phyloP scores from a whole-genome alignment of 805 yeast genomes.

The Zygoascus tannicola region DNA sequence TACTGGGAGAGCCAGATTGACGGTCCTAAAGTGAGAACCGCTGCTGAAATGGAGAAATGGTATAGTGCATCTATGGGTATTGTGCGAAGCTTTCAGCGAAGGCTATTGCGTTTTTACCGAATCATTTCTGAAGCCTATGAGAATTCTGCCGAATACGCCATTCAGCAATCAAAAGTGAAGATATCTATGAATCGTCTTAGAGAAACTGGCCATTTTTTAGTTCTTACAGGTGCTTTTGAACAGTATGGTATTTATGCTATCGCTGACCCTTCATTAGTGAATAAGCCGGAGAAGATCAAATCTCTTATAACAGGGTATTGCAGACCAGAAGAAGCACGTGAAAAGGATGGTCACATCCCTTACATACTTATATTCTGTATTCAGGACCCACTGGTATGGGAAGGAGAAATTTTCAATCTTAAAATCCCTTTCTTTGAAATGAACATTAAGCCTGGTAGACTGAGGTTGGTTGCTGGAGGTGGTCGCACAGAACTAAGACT shows the following conservation, averaged over 20 bases:
- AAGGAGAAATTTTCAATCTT: constrained; percentile 61
- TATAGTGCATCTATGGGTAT: constrained; percentile 31
- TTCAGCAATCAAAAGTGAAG: constrained; percentile 29
- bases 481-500: constrained; percentile 49
- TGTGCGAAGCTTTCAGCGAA: constrained; percentile 53
- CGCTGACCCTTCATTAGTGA: constrained; percentile 52
- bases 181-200: constrained; percentile 49
- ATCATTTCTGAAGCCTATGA: constrained; percentile 42
- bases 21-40: constrained; percentile 42
- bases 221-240: constrained; percentile 64
- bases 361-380: constrained; percentile 70
- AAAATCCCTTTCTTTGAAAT: constrained; percentile 28
- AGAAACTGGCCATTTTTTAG: constrained; percentile 63
- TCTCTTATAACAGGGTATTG: constrained; percentile 26
- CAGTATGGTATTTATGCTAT: constrained; percentile 70
- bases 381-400: constrained; percentile 83
- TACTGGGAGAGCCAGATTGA: constrained; percentile 65
- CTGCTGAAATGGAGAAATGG: constrained; percentile 44
- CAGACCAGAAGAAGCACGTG: constrained; percentile 21
- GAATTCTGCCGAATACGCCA: constrained; percentile 45
- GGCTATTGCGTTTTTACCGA: constrained; percentile 67
- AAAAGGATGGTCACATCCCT: constrained; percentile 35
- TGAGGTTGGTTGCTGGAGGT: constrained; percentile 60
- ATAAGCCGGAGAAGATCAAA: constrained; percentile 29
- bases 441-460: constrained; percentile 58